Percentiles rank a stretch among this genome's conserved stretches.
Evolutionary conservation across 2,329 filamentous ascomycete genomes (phyloP).

Genomic region (Fusarium sp.): DNA sequence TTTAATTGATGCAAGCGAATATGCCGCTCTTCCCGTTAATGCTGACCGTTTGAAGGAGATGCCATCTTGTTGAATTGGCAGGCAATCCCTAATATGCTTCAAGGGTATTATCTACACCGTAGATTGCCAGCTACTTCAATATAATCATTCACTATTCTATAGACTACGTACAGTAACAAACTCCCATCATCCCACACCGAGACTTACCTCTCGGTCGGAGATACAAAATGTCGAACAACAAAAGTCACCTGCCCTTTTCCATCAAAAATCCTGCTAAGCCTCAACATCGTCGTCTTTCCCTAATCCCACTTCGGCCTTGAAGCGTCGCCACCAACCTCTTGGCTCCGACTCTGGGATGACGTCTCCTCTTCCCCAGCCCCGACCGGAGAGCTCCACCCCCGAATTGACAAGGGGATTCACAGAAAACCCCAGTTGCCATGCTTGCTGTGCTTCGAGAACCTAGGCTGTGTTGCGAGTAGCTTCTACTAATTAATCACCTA

Average conservation of each 20-base stretch:
- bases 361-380: slow-evolving; percentile 12
- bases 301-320: not conserved
- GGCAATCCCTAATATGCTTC: not conserved
- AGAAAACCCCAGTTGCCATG: not conserved
- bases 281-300: slow-evolving; percentile 22
- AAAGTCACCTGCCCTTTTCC: slow-evolving; percentile 9
- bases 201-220: not conserved
- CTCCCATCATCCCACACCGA: not conserved
- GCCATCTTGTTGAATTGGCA: not conserved
- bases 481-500: not conserved
- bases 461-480: not conserved
- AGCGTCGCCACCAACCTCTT: slow-evolving; percentile 24
- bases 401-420: not conserved
- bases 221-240: not conserved
- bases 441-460: slow-evolving; percentile 11
- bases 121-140: not conserved
- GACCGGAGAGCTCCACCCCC: not conserved
- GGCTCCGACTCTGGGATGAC: slow-evolving; percentile 22
- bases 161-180: not conserved
- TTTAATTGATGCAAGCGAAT: not conserved
- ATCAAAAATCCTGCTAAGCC: slow-evolving; percentile 25
- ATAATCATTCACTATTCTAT: not conserved
- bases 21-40: not conserved
- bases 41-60: not conserved
- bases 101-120: not conserved